Conservation (phyloP, 352 stramenopile genomes). For the Albugo candida region DNA sequence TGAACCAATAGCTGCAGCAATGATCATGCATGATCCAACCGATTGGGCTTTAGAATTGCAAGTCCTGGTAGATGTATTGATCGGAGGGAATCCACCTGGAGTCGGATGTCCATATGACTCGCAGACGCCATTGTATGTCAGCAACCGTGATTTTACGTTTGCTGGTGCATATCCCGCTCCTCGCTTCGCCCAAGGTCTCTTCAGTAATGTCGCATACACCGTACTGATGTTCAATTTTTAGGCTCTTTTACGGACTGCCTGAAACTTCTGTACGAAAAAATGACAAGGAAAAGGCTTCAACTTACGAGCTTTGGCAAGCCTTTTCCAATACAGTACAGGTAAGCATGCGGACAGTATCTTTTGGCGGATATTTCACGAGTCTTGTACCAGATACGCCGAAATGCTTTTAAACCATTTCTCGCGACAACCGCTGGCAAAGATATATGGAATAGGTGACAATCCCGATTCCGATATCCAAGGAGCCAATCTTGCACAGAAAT, state of each 20-base stretch:
- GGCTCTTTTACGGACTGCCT: constrained; percentile 60
- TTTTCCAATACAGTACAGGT: constrained; percentile 68
- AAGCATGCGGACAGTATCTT: constrained; percentile 7
- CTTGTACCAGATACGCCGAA: constrained; percentile 31
- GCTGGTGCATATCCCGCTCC: constrained; percentile 63
- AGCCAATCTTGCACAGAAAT: constrained; percentile 65
- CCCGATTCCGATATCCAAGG: constrained; percentile 71
- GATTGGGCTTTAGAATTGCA: constrained; percentile 80
- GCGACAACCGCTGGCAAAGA: constrained; percentile 18
- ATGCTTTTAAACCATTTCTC: constrained; percentile 40
- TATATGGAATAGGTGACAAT: constrained; percentile 83
- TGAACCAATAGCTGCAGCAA: constrained; percentile 63
- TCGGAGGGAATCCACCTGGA: constrained; percentile 52
- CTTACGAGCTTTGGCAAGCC: constrained; percentile 74
- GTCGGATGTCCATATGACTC: constrained; percentile 22
- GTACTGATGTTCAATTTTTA: constrained; percentile 8
- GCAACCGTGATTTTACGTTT: constrained; percentile 81
- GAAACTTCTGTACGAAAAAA: constrained; percentile 47
- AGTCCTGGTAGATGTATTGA: constrained; percentile 75
- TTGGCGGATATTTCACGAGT: neutral
- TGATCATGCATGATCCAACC: constrained; percentile 82
- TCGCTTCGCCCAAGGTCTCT: constrained; percentile 55
- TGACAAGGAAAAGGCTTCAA: constrained; percentile 36
- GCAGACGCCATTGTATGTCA: constrained; percentile 63
- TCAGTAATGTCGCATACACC: neutral